Evolutionary conservation across 2,329 filamentous ascomycete genomes (phyloP), one percentile per base, ranked within the genome.

Genomic region (Colletotrichum tanaceti): DNA sequence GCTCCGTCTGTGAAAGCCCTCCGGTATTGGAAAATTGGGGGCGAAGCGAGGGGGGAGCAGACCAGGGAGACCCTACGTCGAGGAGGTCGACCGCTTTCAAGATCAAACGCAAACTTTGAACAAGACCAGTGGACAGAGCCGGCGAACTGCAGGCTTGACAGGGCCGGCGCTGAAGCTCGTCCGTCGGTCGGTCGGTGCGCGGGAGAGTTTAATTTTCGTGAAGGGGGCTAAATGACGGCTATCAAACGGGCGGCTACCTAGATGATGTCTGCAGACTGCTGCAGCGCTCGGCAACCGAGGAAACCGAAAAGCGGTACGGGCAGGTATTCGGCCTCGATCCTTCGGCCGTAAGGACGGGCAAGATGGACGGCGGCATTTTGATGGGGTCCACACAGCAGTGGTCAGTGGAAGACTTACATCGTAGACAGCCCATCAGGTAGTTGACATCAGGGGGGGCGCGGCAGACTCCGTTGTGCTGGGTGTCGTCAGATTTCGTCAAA

Each of bases 251-350:
- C 49, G n/a, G 44, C 39, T 24, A 20, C n/a, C n/a, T n/a, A n/a
- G n/a, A n/a, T n/a, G 39, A 22, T 58, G 55, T 13, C 24, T 24
- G 24, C 24, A n/a, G n/a, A n/a, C 10, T 58, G 4, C 7, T 18
- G 28, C 46, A 46, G 41, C 28, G 28, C 55, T 43, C 7, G 28
- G 44, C 49, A 49, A 32, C 44, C 28, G 28, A 28, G 28, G 7
- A 28, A 5, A 28, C 28, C 28, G 28, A 32, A 32, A 32, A 18
- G 22, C 18, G 39, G 53, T n/a, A n/a, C n/a, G n/a, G n/a, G n/a
- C n/a, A n/a, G n/a, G n/a, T 54, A 20, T 68, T 50, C 63, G 63
- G 63, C 52, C 50, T 35, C 44, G 41, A 68, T 64, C 54, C n/a
- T 47, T 44, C 54, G 54, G 35, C 39, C 38, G 43, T 35, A 66